A percentile compares a stretch with the other conserved stretches of the same genome.
Conservation (phyloP, 306 rosid genomes). For the Dryas alaskensis region DNA sequence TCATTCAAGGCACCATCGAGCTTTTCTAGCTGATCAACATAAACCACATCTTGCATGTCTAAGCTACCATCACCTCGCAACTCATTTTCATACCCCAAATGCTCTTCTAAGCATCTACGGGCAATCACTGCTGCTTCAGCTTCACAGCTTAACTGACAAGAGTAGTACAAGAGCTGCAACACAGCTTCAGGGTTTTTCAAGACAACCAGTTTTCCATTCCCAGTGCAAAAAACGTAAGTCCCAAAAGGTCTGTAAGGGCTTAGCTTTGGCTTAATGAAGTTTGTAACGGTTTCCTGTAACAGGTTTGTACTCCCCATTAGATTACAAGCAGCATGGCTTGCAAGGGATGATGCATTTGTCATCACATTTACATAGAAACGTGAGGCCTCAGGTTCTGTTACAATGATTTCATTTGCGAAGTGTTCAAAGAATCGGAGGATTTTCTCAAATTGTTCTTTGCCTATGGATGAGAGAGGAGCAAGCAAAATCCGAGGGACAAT, state of each 20-base stretch:
- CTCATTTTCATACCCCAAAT: conserved; percentile 30
- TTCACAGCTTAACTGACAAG: conserved; percentile 39
- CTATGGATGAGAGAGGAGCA: conserved; percentile 48
- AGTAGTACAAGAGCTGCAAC: conserved; percentile 62
- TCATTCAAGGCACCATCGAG: conserved; percentile 52
- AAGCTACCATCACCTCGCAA: conserved; percentile 17
- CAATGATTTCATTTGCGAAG: not conserved
- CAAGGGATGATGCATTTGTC: conserved; percentile 45
- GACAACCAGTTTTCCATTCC: conserved; percentile 39
- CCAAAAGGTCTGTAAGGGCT: conserved; percentile 91
- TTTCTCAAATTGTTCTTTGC: conserved; percentile 11
- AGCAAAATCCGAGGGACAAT: conserved; percentile 62
- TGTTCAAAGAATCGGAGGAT: conserved; percentile 34
- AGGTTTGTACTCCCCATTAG: conserved; percentile 70
- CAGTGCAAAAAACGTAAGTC: conserved; percentile 55
- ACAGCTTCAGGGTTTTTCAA: conserved; percentile 62
- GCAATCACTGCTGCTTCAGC: conserved; percentile 29
- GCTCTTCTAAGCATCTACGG: conserved; percentile 41
- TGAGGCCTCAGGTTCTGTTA: not conserved
- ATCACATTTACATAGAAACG: conserved; percentile 46
- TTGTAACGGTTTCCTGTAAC: conserved; percentile 48
- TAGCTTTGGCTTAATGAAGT: conserved; percentile 43
- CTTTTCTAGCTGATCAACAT: conserved; percentile 32
- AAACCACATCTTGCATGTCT: conserved; percentile 33
- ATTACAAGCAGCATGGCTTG: conserved; percentile 62